Base-by-base conservation (phyloP, 148 eudicot genomes). In the Rhododendron kiyosumense region DNA sequence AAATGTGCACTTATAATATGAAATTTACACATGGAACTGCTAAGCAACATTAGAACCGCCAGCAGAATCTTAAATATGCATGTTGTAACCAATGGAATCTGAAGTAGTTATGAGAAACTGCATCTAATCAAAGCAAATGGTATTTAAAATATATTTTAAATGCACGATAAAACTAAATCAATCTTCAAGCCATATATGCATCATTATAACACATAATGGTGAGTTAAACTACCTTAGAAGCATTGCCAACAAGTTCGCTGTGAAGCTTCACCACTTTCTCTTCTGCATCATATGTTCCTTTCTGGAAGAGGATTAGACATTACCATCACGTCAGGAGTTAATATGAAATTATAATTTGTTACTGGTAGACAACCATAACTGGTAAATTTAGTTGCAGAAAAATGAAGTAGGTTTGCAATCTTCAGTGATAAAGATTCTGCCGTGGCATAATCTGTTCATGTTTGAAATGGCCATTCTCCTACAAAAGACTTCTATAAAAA, bases 221-320 rank as follows among this genome's bases (percentile, higher is more conserved):
- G 30, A 45, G 10, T 43, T 34, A 43, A 65, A 79, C 32, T 88
- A 92, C 93, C 93, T 92, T 92, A 65, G 92, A 88, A 89, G 92
- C 93, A 90, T 92, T 92, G 78, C 87, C 94, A 46, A 92, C 92
- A 46, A 90, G 89, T 80, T 85, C 84, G 82, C 92, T 92, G 34
- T 89, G 85, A 51, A 92, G 88, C 89, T 86, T 89, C 88, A 92
- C 86, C 82, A 82, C 87, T 86, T 84, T 88, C 83, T 88, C 85
- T 73, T 90, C 86, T 45, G 85, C 90, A 74, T 88, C 83, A 71
- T 81, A 90, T 84, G 89, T 88, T 74, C 94, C 94, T 88, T 89
- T 92, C 91, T 91, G 90, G 28, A 87, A 81, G 84, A 73, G 1
- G 54, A 82, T 24, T 51, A 48, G 41, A 90, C 28, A 46, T 51